Percentiles rank a stretch among this genome's conserved stretches.
Conservation (phyloP, 2,329 filamentous ascomycete genomes). For the Ramichloridium luteum region DNA sequence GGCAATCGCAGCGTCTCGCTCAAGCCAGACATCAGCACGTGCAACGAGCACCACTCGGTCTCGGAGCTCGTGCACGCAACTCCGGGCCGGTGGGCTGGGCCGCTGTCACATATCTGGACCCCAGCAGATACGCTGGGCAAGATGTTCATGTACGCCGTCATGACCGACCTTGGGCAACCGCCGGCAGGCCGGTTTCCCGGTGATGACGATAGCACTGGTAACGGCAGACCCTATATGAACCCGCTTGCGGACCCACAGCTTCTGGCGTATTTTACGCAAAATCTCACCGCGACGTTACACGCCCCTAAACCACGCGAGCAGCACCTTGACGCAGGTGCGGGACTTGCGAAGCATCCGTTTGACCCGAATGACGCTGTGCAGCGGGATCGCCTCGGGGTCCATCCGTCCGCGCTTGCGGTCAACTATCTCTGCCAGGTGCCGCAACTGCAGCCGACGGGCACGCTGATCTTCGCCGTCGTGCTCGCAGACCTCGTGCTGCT, state of each 20-base stretch:
- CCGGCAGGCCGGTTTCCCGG: too few relatives aligned
- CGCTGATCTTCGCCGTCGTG: constrained; percentile 10
- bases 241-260: constrained; percentile 5
- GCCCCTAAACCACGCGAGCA: constrained; percentile 5
- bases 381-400: constrained; percentile 6
- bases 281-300: constrained; percentile 7
- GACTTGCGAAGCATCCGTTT: constrained; percentile 2
- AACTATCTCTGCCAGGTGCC: constrained; percentile 14
- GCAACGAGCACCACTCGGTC: too few relatives aligned
- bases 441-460: constrained; percentile 7
- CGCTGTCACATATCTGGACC: too few relatives aligned
- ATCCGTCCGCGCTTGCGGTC: constrained; percentile 7
- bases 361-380: constrained; percentile 3
- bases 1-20: too few relatives aligned
- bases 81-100: too few relatives aligned
- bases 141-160: neutral
- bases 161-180: constrained; percentile 3
- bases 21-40: too few relatives aligned
- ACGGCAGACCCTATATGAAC: constrained; percentile 5
- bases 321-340: constrained; percentile 6
- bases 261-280: constrained; percentile 10
- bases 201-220: too few relatives aligned
- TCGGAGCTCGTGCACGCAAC: too few relatives aligned
- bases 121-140: constrained; percentile 3
- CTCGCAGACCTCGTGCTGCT: constrained; percentile 13